Percentiles rank a stretch among this genome's conserved stretches.
Conservation (phyloP, 345 rosid species). For the Trapa incisa region DNA sequence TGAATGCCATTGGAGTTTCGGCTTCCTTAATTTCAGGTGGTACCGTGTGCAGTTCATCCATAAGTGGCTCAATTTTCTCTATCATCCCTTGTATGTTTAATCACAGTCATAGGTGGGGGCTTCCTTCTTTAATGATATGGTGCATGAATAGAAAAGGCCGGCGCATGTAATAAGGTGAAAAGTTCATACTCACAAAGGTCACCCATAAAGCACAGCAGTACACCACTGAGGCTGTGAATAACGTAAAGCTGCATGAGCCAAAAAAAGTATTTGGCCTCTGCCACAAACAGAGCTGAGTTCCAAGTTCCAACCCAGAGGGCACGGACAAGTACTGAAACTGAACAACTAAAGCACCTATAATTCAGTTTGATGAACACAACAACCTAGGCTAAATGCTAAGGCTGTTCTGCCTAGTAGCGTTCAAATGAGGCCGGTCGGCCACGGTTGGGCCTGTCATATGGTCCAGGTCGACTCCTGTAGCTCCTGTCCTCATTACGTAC, state of each 20-base stretch:
- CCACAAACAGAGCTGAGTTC: not conserved
- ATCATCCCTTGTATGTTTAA: too few species aligned
- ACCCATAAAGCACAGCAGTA: not conserved
- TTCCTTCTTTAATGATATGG: too few species aligned
- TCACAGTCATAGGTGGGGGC: too few species aligned
- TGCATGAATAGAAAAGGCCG: too few species aligned
- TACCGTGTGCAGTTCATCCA: too few species aligned
- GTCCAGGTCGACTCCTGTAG: conserved; percentile 60
- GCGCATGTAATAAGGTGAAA: not conserved
- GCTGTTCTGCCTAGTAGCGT: conserved; percentile 33
- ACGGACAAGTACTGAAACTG: not conserved
- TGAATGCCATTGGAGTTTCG: too few species aligned
- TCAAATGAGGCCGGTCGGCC: conserved; percentile 64
- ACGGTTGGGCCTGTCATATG: conserved; percentile 71
- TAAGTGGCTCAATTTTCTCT: too few species aligned
- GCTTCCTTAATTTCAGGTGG: too few species aligned
- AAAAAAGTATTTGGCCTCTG: not conserved
- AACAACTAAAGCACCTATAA: not conserved
- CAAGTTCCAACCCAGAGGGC: not conserved
- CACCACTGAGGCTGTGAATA: not conserved
- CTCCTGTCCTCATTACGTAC: conserved; percentile 50
- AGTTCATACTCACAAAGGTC: not conserved
- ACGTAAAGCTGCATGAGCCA: not conserved
- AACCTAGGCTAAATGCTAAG: not conserved
- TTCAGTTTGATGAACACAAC: not conserved